Base-by-base conservation (phyloP, 2,329 filamentous ascomycete species). In the Penicillium sp. region DNA sequence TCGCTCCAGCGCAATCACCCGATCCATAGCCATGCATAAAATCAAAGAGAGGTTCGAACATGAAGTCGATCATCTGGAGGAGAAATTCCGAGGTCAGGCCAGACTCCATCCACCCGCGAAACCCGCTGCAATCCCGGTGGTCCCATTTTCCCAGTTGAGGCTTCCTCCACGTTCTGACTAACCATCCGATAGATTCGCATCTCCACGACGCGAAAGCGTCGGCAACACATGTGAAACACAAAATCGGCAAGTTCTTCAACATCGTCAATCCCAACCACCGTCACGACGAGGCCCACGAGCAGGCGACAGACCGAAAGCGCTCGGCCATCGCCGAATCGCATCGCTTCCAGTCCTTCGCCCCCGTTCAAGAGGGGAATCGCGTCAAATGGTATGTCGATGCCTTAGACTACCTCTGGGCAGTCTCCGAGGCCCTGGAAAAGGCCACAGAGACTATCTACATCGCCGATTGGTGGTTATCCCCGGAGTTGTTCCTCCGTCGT, bases 381-480 rank as follows among this genome's bases (percentile, higher is more conserved):
- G 83, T 95, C 73, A 98, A 98, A 79, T 99, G 94, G 93, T 98
- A 97, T 77, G 91, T 98, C 11, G 95, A 98, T 73, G 95, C 92
- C 3, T 84, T 92, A 61, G 90, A 98, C 77, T 99, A 99, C 76
- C 96, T 95, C 75, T 96, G 92, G 88, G 89, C 95, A 18, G 92
- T 99, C 11, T 96, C 92, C 0, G 87, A 89, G 36, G 94, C 93
- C 0, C 82, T 98, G n/a, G 93, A 98, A 63, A 83, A 88, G 60
- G 95, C 95, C 39, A 90, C 90, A 70, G 94, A 98, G 77, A 89
- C 89, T 47, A 97, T 99, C 67, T 99, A 98, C 76, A 96, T 99
- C 65, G 89, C 84, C 60, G 95, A 98, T 71, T 99, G 94, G 95
- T 98, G 95, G 95, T 80, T 98, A 14, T 96, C 91, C 3, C 95